Evolutionary conservation across 2,329 filamentous ascomycete genomes (phyloP).

Genomic region (Talaromyces atroroseus): DNA sequence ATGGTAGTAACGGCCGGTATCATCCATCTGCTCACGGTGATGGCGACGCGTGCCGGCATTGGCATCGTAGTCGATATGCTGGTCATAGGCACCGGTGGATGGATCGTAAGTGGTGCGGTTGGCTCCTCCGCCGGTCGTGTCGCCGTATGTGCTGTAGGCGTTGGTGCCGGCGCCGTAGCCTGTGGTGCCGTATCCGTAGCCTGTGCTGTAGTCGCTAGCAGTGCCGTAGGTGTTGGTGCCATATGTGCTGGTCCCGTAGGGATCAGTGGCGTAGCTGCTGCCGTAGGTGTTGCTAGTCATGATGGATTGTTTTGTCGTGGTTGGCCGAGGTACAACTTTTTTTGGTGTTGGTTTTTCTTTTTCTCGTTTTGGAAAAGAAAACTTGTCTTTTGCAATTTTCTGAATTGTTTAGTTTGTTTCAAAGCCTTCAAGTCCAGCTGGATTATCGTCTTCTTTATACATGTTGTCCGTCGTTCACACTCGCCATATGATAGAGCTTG

Average conservation of each 20-base stretch:
- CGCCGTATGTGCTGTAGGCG: constrained; percentile 9
- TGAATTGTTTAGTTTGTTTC: constrained; percentile 1
- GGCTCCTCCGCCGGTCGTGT: constrained; percentile 9
- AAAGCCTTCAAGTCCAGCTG: constrained; percentile 2
- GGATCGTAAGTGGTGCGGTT: constrained; percentile 17
- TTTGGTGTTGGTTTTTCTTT: neutral
- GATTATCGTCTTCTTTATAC: constrained; percentile 7
- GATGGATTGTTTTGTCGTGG: neutral
- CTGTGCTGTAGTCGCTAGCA: neutral
- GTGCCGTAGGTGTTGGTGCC: constrained; percentile 3
- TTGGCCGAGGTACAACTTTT: neutral
- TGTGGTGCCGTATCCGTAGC: constrained; percentile 2
- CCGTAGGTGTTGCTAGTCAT: constrained; percentile 5
- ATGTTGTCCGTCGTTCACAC: neutral
- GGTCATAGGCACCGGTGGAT: constrained; percentile 25
- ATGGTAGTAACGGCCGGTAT: constrained; percentile 27
- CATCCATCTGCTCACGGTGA: constrained; percentile 26
- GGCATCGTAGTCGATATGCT: constrained; percentile 29
- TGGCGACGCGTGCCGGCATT: constrained; percentile 24
- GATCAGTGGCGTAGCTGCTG: constrained; percentile 1
- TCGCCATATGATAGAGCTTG: constrained; percentile 13
- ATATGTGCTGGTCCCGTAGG: constrained; percentile 3
- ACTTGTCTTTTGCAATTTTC: neutral
- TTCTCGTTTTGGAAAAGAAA: too few relatives aligned
- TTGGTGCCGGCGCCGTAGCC: constrained; percentile 1